Base-by-base conservation (phyloP, 2,329 filamentous ascomycete species). In the Colletotrichum orchidophilum region DNA sequence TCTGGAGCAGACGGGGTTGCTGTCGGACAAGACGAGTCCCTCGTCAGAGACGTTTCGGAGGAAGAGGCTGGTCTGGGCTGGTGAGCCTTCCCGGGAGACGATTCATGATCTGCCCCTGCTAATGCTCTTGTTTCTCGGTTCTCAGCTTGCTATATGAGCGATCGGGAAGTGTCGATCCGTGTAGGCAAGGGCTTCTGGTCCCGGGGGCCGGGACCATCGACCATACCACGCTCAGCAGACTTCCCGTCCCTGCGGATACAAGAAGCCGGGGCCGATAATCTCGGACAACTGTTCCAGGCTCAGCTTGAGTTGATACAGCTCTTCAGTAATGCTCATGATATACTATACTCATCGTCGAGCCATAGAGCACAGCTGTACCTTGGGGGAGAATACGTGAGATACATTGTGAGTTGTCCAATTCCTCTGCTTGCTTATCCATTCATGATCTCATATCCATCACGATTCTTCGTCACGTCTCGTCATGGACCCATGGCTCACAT, bases 181-280 rank as follows among this genome's bases (percentile, higher is more conserved):
- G 88, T 93, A 46, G 92, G 92, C 11, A 90, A 91, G 73, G 92
- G 91, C 0, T 94, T 94, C 76, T 94, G 92, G 92, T 92, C 91
- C 52, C 85, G 92, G 72, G 92, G 92, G 0, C 92, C 92, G 0
- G 91, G 91, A 0, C 91, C 91, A 1, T 86, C 92, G 74, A 90
- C 90, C 7, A 87, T 90, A 21, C 81, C 93, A 31, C 84, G 88
- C 71, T 89, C 90, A 33, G 88, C 90, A 67, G 91, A 93, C 75
- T 93, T 93, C 71, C 91, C 91, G 0, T 91, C 90, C 11, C 79
- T 94, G 13, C 87, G 90, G 42, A 89, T 89, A 0, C 82, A 86
- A 29, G 84, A 79, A 2, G 85, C 87, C 1, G 89, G 88, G 1
- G 87, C 90, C 12, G 91, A 93, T 73, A 90, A 94, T 76, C 89